These are phyloP conservation scores for Bothriochloa decipiens DNA, from an alignment of 176 grass and related monocot species.

Conservation along the genomic window DNA sequence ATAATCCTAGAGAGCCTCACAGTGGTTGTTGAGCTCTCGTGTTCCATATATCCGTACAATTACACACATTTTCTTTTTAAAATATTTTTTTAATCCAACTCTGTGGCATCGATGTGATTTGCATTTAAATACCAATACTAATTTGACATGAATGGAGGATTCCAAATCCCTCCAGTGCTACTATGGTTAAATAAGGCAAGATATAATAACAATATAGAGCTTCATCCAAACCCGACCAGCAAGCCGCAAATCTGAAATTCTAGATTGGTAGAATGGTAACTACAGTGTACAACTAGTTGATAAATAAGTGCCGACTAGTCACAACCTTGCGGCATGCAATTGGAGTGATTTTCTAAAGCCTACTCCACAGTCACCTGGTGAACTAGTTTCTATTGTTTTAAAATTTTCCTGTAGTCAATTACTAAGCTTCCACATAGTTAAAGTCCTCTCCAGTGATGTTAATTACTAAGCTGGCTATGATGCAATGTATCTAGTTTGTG, in stretches of 20 bases:
- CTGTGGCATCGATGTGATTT: background rate
- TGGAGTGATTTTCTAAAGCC: background rate
- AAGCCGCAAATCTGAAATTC: background rate
- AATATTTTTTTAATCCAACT: background rate
- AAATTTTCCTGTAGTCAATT: background rate
- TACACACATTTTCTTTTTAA: background rate
- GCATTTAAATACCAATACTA: background rate
- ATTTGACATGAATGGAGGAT: background rate
- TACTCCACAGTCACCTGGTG: background rate
- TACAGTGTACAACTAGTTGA: background rate
- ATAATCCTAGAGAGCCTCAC: background rate
- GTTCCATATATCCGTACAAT: background rate
- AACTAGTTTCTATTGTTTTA: background rate
- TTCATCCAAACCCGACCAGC: background rate
- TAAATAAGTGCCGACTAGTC: background rate
- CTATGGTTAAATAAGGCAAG: background rate
- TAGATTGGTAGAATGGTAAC: constrained; percentile 1
- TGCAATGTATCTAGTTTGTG: background rate
- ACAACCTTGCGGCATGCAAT: background rate
- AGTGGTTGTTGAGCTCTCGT: background rate
- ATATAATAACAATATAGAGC: background rate
- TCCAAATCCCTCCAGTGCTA: background rate
- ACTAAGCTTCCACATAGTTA: background rate
- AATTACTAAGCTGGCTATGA: constrained; percentile 11
- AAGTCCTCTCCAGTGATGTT: background rate